These are phyloP conservation scores for Xenoacremonium recifei DNA, from an alignment of 2,329 filamentous ascomycete species.

Conservation along the genomic window DNA sequence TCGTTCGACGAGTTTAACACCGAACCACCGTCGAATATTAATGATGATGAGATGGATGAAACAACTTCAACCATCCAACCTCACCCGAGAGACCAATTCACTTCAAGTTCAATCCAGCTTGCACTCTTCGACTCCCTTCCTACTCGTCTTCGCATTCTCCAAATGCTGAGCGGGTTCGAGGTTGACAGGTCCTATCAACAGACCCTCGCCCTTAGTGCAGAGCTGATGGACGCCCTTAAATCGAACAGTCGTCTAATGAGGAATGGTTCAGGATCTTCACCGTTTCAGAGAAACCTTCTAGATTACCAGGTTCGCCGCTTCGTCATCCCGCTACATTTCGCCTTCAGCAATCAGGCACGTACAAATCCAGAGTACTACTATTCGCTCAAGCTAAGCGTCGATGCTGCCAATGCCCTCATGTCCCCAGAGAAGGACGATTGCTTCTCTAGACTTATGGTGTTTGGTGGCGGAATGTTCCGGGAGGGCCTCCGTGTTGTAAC, in stretches of 20 bases:
- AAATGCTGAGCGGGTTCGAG: conserved; percentile 33
- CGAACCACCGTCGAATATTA: conserved; percentile 33
- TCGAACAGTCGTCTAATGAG: conserved; percentile 19
- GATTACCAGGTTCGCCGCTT: conserved; percentile 54
- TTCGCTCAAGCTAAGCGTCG: conserved; percentile 47
- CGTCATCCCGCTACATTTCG: conserved; percentile 52
- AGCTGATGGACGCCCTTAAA: conserved; percentile 28
- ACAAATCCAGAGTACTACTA: conserved; percentile 46
- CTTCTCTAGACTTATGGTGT: conserved; percentile 35
- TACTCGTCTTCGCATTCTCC: conserved; percentile 32
- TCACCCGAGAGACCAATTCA: background rate
- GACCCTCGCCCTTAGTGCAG: conserved; percentile 31
- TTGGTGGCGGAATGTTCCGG: conserved; percentile 40
- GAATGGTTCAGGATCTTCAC: conserved; percentile 7
- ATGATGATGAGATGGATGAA: conserved; percentile 28
- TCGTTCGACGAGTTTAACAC: conserved; percentile 41
- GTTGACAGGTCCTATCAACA: conserved; percentile 33
- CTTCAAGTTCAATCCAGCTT: conserved; percentile 33
- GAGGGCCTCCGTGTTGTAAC: conserved; percentile 8
- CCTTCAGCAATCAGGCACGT: conserved; percentile 42
- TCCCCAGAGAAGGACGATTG: conserved; percentile 33
- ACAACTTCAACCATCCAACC: conserved; percentile 3
- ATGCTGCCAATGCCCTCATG: conserved; percentile 38
- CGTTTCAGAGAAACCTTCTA: conserved; percentile 47
- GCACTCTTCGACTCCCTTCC: conserved; percentile 35